Conservation (phyloP, 2,329 filamentous ascomycete species). For the Nakataea oryzae region DNA sequence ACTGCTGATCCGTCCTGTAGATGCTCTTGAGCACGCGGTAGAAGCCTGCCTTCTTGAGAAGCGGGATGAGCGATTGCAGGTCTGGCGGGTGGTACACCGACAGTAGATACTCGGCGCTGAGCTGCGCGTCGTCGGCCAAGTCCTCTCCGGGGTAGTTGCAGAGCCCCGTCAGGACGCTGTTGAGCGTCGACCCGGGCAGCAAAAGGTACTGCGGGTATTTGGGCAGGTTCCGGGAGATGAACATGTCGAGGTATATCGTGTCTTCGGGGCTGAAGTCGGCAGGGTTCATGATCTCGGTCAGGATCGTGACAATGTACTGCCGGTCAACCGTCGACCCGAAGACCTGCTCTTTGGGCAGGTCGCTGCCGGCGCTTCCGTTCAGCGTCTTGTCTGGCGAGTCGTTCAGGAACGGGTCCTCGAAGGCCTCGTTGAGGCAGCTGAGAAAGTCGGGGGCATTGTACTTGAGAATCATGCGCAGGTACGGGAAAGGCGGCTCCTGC, state of each 20-base stretch:
- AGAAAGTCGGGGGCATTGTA: slow-evolving; percentile 89
- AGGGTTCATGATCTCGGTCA: slow-evolving; percentile 81
- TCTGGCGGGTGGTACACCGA: slow-evolving; percentile 90
- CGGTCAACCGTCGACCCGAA: slow-evolving; percentile 69
- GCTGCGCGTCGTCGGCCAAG: slow-evolving; percentile 83
- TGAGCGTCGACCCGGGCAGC: slow-evolving; percentile 75
- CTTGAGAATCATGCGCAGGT: slow-evolving; percentile 71
- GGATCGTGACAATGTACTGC: slow-evolving; percentile 84
- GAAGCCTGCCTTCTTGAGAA: slow-evolving; percentile 73
- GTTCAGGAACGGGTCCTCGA: slow-evolving; percentile 90
- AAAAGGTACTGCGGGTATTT: slow-evolving; percentile 96
- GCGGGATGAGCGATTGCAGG: slow-evolving; percentile 61
- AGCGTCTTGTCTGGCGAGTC: slow-evolving; percentile 55
- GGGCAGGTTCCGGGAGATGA: slow-evolving; percentile 86
- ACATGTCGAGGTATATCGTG: slow-evolving; percentile 96
- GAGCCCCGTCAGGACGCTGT: slow-evolving; percentile 68
- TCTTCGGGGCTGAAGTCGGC: slow-evolving; percentile 68
- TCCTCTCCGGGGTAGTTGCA: slow-evolving; percentile 76
- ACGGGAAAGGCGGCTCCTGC: slow-evolving; percentile 70
- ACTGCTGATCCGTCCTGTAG: slow-evolving; percentile 71
- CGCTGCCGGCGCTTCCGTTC: slow-evolving; percentile 32
- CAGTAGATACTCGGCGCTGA: slow-evolving; percentile 92
- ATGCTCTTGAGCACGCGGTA: slow-evolving; percentile 86
- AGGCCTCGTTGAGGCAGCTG: slow-evolving; percentile 92
- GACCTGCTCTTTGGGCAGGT: slow-evolving; percentile 54